Base-by-base conservation (phyloP, 345 rosid species). In the Hirschfeldia incana region DNA sequence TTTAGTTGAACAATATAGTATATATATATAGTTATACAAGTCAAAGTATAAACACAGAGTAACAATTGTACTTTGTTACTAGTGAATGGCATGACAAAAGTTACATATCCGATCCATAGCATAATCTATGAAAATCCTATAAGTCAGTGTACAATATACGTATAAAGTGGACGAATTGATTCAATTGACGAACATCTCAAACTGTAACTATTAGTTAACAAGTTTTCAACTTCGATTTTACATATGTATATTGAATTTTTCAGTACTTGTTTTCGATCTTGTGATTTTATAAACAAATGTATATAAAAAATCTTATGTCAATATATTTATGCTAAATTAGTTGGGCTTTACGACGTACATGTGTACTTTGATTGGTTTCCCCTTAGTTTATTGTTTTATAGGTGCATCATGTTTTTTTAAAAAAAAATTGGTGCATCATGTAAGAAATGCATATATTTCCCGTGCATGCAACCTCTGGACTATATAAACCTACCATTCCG, bases 381-480 rank as follows among this genome's bases (percentile, higher is more conserved):
- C 30, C 30, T 58, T 59, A 49, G 55, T 49, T 46, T 46, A 46
- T 46, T 46, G 53, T 66, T 66, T 7, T 39, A 8, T 57, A 29
- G 46, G 65, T 55, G 64, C 64, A 61, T 62, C 63, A 21, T 69
- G 65, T 26, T 21, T 21, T 21, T 21, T 21, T 21, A 21, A 21
- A 21, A 21, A 21, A 21, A 21, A 21, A 21, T 21, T 21, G 46
- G 65, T 55, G 64, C 64, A 61, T 62, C 63, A 21, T 69, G 65
- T 26, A 63, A 63, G 27, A 65, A 62, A 51, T 64, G 66, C 15
- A 15, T 71, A 64, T 62, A 13, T 27, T 62, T 51, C 30, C 29
- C 64, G 34, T 26, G 51, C 61, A 65, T 78, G 59, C 81, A 78
- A 55, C 61, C 36, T 59, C 32, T 59, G 10, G 13, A 63, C n/a